Percentiles rank a stretch among this genome's conserved stretches.
phyloP scores from a whole-genome alignment of 2,329 filamentous ascomycete genomes.

The Arachnopeziza araneosa region DNA sequence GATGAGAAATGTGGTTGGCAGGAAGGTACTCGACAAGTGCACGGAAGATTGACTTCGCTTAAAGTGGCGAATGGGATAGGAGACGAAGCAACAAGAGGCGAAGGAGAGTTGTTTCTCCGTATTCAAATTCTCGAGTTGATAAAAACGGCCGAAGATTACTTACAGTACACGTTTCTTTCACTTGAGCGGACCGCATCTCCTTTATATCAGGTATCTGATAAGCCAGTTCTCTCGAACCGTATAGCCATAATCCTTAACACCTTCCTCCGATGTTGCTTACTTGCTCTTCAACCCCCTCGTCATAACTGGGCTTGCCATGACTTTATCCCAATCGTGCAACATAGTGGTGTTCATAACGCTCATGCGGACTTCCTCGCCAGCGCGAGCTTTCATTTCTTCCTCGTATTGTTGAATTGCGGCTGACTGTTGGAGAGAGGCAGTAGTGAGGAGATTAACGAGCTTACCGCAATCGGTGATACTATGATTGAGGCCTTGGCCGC shows the following conservation, averaged over 20 bases:
- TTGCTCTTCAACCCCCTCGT: slow-evolving; percentile 10
- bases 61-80: no score
- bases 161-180: no score
- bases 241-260: not conserved
- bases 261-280: not conserved
- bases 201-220: no score
- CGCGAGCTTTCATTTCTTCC: slow-evolving; percentile 40
- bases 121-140: no score
- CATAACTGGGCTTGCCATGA: slow-evolving; percentile 29
- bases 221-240: no score
- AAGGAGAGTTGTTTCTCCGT: no score
- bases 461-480: slow-evolving; percentile 38
- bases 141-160: no score
- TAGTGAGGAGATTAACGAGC: slow-evolving; percentile 25
- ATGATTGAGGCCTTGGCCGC: slow-evolving; percentile 45
- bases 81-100: no score
- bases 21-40: no score
- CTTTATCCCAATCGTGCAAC: slow-evolving; percentile 38
- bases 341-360: slow-evolving; percentile 40
- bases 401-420: slow-evolving; percentile 36
- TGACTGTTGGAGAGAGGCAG: slow-evolving; percentile 23
- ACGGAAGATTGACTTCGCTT: no score
- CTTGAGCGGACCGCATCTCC: no score
- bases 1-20: no score
- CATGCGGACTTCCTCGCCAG: slow-evolving; percentile 38